Conservation (phyloP, 371 early-diverging fungal species). For the Encephalitozoon intestinalis region DNA sequence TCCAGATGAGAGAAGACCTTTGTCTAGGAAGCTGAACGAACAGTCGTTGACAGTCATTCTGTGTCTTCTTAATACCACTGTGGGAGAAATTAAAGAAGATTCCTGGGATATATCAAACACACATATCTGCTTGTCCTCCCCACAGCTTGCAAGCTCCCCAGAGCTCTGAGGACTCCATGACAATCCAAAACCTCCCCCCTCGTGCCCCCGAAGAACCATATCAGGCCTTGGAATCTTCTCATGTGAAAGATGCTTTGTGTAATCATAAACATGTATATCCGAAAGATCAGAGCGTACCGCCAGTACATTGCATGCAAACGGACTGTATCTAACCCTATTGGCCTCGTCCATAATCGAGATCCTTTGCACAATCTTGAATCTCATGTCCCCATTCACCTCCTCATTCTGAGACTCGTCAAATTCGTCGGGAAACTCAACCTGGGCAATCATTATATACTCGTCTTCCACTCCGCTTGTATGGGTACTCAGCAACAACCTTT, state of each 20-base stretch:
- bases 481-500: slow-evolving; percentile 69
- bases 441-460: slow-evolving; percentile 79
- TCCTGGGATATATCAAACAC: slow-evolving; percentile 70
- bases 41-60: slow-evolving; percentile 84
- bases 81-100: neutral
- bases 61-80: slow-evolving; percentile 70
- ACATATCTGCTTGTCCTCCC: slow-evolving; percentile 77
- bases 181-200: slow-evolving; percentile 77
- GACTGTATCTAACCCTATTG: slow-evolving; percentile 65
- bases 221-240: slow-evolving; percentile 74
- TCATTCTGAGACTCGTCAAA: slow-evolving; percentile 71
- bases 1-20: slow-evolving; percentile 79
- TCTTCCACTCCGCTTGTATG: slow-evolving; percentile 84
- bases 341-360: slow-evolving; percentile 48
- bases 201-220: slow-evolving; percentile 74
- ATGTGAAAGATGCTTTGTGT: slow-evolving; percentile 75
- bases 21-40: slow-evolving; percentile 69
- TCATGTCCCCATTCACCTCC: slow-evolving; percentile 66
- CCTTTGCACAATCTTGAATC: slow-evolving; percentile 46
- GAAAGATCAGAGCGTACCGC: slow-evolving; percentile 80
- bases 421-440: slow-evolving; percentile 71
- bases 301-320: slow-evolving; percentile 76
- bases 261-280: slow-evolving; percentile 83
- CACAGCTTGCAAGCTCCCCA: slow-evolving; percentile 68
- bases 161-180: slow-evolving; percentile 63